phyloP scores from a whole-genome alignment of 192 early-diverging fungal species.

The Backusella macrospora region DNA sequence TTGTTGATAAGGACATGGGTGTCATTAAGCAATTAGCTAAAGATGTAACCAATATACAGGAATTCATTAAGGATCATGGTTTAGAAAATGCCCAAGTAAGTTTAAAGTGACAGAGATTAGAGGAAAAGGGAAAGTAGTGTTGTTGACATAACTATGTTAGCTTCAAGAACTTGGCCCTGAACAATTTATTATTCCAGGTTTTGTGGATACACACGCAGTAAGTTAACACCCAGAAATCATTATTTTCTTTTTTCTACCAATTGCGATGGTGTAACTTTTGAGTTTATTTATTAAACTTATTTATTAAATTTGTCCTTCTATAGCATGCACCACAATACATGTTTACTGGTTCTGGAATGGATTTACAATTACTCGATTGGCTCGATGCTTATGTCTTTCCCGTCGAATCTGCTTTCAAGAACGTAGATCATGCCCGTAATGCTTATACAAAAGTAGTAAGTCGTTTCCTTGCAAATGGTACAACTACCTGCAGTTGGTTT shows the following conservation, averaged over 20 bases:
- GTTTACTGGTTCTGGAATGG: conserved; percentile 87
- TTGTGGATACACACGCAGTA: conserved; percentile 91
- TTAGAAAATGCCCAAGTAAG: conserved; percentile 18
- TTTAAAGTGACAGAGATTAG: conserved; percentile 6
- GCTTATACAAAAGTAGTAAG: conserved; percentile 72
- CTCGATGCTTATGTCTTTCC: conserved; percentile 92
- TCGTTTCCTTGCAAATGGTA: conserved; percentile 77
- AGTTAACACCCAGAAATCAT: conserved; percentile 12
- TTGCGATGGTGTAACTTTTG: background rate
- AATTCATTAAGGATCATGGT: background rate
- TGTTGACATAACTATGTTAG: conserved; percentile 14
- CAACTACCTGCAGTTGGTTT: conserved; percentile 91
- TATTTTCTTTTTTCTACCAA: background rate
- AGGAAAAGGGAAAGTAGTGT: background rate
- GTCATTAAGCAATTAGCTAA: conserved; percentile 66
- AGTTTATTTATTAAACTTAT: background rate
- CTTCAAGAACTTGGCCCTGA: conserved; percentile 45
- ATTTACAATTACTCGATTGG: conserved; percentile 90
- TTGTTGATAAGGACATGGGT: conserved; percentile 62
- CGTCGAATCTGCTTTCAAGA: conserved; percentile 73
- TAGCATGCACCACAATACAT: conserved; percentile 91
- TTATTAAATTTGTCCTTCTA: background rate
- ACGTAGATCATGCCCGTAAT: conserved; percentile 63
- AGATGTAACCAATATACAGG: conserved; percentile 45
- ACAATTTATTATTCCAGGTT: conserved; percentile 88